Evolutionary conservation across 2,329 filamentous ascomycete genomes (phyloP).

Genomic region (Paraphoma chrysanthemicola): DNA sequence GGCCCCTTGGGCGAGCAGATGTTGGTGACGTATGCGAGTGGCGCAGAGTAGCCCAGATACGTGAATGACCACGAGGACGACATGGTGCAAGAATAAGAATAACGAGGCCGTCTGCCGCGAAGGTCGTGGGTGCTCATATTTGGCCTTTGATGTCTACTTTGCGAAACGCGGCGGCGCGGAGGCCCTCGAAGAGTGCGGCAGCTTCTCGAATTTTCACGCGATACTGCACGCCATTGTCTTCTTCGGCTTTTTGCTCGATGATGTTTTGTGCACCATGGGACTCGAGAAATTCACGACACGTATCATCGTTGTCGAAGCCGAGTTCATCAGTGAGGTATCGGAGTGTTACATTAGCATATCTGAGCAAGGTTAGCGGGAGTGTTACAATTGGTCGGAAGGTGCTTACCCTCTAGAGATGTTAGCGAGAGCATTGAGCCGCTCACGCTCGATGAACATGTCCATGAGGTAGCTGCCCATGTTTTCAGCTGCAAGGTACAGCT

Average conservation of each 20-base stretch:
- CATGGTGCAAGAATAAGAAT: constrained; percentile 1
- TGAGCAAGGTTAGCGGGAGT: constrained; percentile 61
- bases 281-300: constrained; percentile 89
- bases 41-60: constrained; percentile 30
- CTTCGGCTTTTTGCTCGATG: constrained; percentile 75
- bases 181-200: constrained; percentile 71
- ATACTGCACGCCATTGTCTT: constrained; percentile 20
- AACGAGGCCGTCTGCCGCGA: constrained; percentile 11
- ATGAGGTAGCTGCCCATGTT: constrained; percentile 98
- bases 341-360: constrained; percentile 90
- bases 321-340: constrained; percentile 95
- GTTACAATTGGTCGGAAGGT: too few species aligned
- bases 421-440: constrained; percentile 87
- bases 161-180: constrained; percentile 76
- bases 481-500: constrained; percentile 89
- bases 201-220: constrained; percentile 68
- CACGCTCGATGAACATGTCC: constrained; percentile 97
- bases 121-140: constrained; percentile 65
- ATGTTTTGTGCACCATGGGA: constrained; percentile 78
- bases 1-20: constrained; percentile 12
- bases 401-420: constrained; percentile 95
- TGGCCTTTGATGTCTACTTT: constrained; percentile 97
- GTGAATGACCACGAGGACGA: background rate
- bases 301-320: constrained; percentile 90
- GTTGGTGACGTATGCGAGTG: constrained; percentile 30